Evolutionary conservation across 2,329 filamentous ascomycete species (phyloP).

Genomic region (Sclerotiophoma versabilis): DNA sequence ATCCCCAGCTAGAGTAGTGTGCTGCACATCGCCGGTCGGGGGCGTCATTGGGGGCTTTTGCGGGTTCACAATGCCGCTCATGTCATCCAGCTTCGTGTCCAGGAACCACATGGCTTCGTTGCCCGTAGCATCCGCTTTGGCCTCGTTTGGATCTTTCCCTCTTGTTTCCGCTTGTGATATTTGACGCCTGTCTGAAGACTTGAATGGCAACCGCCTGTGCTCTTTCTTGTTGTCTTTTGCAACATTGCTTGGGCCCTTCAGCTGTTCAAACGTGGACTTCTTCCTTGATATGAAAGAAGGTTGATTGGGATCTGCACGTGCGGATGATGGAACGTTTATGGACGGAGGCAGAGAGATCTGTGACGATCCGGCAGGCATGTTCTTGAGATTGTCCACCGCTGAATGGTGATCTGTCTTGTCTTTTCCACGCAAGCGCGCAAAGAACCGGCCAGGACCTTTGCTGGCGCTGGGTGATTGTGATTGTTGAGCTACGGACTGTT

Average conservation of each 20-base stretch:
- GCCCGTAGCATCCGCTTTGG: constrained; percentile 51
- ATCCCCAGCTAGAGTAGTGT: constrained; percentile 50
- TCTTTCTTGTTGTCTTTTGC: constrained; percentile 37
- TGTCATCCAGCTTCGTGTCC: constrained; percentile 86
- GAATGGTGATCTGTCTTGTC: constrained; percentile 56
- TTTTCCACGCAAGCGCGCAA: constrained; percentile 61
- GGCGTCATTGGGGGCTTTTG: constrained; percentile 73
- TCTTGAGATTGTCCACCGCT: constrained; percentile 48
- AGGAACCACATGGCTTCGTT: constrained; percentile 74
- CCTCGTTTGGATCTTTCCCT: constrained; percentile 56
- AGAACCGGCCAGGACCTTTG: constrained; percentile 56
- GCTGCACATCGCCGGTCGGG: constrained; percentile 58
- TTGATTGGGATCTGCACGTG: constrained; percentile 40
- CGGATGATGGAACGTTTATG: constrained; percentile 35
- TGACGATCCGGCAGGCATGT: constrained; percentile 47
- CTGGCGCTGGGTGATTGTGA: constrained; percentile 66
- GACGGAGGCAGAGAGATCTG: constrained; percentile 50
- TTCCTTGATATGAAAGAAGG: constrained; percentile 35
- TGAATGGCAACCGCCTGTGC: constrained; percentile 61
- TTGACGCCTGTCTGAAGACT: constrained; percentile 46
- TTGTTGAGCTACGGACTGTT: constrained; percentile 55
- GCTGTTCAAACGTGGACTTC: constrained; percentile 29
- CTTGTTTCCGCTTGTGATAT: constrained; percentile 31
- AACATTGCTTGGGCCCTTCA: constrained; percentile 29
- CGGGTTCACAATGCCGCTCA: constrained; percentile 84